Evolutionary conservation across 2,329 filamentous ascomycete genomes (phyloP).

Genomic region (Drechmeria coniospora): DNA sequence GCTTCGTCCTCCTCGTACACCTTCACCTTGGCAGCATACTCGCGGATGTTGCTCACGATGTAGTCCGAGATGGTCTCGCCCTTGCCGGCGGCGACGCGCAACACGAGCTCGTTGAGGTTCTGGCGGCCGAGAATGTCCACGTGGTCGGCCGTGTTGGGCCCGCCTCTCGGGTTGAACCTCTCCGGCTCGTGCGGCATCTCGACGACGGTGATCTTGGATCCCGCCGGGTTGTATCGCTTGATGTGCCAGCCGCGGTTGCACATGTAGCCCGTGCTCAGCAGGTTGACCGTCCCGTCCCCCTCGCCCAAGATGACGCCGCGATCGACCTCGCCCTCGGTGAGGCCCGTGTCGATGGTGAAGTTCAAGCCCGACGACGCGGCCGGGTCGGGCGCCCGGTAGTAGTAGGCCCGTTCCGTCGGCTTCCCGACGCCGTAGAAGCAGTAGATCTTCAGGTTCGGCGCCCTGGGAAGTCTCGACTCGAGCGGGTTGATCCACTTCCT

Average conservation of each 20-base stretch:
- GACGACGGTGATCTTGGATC: constrained; percentile 64
- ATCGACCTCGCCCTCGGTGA: constrained; percentile 49
- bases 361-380: constrained; percentile 53
- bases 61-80: constrained; percentile 66
- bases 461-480: constrained; percentile 72
- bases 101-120: constrained; percentile 77
- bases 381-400: constrained; percentile 57
- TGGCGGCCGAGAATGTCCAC: constrained; percentile 89
- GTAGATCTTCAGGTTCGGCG: constrained; percentile 83
- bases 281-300: constrained; percentile 86
- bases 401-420: constrained; percentile 83
- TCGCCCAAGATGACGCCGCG: constrained; percentile 92
- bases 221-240: constrained; percentile 82
- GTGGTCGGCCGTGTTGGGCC: constrained; percentile 66
- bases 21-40: constrained; percentile 73
- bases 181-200: constrained; percentile 98
- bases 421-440: constrained; percentile 97
- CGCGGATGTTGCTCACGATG: constrained; percentile 64
- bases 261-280: constrained; percentile 93
- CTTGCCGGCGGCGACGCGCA: constrained; percentile 72
- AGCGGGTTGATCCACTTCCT: constrained; percentile 91
- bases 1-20: constrained; percentile 47
- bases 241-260: constrained; percentile 90
- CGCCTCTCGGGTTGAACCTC: constrained; percentile 67
- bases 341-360: constrained; percentile 54